Evolutionary conservation across 208 protist genomes (phyloP).

Genomic region (Jaenimonas drosophilae): DNA sequence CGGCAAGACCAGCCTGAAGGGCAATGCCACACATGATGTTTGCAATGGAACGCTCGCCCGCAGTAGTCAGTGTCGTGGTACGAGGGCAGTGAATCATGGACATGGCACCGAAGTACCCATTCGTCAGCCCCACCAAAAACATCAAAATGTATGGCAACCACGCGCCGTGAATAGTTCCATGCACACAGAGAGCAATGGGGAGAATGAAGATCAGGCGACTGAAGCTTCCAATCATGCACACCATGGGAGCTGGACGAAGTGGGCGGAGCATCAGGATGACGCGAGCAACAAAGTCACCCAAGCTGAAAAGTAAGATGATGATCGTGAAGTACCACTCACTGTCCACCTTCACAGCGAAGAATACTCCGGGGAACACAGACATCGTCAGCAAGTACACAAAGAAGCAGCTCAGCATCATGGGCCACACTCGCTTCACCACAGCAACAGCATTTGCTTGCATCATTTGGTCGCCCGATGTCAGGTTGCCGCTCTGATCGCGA

Average conservation of each 20-base stretch:
- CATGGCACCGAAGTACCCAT: conserved; percentile 36
- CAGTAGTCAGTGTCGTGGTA: conserved; percentile 8
- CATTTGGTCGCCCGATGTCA: conserved; percentile 19
- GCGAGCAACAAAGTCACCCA: conserved; percentile 21
- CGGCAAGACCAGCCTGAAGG: conserved; percentile 12
- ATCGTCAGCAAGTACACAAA: conserved; percentile 19
- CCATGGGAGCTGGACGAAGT: conserved; percentile 5
- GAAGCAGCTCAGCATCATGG: conserved; percentile 17
- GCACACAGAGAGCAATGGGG: conserved; percentile 21
- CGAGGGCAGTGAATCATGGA: conserved; percentile 29
- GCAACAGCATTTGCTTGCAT: conserved; percentile 6
- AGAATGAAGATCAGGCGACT: conserved; percentile 16
- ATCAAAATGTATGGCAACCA: conserved; percentile 17
- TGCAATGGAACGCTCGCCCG: conserved; percentile 22
- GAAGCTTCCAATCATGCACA: conserved; percentile 12
- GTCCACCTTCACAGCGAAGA: conserved; percentile 4
- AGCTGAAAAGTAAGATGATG: conserved; percentile 24
- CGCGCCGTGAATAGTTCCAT: conserved; percentile 8
- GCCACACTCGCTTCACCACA: conserved; percentile 16
- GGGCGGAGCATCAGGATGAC: conserved; percentile 7
- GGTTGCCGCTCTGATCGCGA: conserved; percentile 12
- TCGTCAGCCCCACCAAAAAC: conserved; percentile 21
- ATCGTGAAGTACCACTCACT: conserved; percentile 19
- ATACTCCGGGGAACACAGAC: conserved; percentile 24
- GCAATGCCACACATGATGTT: conserved; percentile 8